These are phyloP conservation scores for Sanghuangporus weigelae DNA, from an alignment of 1,284 basidiomycete genomes.

Conservation along the genomic window DNA sequence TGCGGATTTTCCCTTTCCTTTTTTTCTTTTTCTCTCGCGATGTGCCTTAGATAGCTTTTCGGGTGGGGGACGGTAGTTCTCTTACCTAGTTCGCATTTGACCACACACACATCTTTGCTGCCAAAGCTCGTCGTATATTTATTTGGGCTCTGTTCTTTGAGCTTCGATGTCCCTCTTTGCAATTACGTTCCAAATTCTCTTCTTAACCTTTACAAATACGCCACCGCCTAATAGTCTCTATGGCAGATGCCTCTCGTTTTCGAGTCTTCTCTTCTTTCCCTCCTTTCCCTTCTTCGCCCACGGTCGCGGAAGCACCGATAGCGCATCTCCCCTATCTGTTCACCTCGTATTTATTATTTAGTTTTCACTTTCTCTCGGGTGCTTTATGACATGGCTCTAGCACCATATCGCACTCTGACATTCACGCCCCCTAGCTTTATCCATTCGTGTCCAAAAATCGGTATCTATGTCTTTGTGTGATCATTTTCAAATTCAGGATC, in stretches of 20 bases:
- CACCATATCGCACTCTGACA: too few relatives aligned
- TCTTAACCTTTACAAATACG: neutral
- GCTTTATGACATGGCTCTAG: neutral
- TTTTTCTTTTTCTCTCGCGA: neutral
- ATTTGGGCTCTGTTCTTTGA: neutral
- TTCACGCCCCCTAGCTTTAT: neutral
- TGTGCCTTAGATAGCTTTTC: neutral
- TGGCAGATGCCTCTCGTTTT: neutral
- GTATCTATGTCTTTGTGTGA: neutral
- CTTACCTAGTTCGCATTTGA: neutral
- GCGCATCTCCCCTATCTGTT: neutral
- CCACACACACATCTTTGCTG: neutral
- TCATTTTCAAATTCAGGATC: neutral
- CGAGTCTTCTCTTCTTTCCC: neutral
- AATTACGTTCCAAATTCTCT: neutral
- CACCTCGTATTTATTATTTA: neutral
- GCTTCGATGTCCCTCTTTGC: neutral
- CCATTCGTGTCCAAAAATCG: neutral
- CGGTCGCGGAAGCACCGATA: neutral
- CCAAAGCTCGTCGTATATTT: neutral
- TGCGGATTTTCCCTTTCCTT: neutral
- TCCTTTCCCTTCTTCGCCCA: neutral
- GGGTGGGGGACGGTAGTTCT: neutral
- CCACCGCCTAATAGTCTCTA: neutral
- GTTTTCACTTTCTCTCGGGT: neutral